A percentile compares a stretch with the other conserved stretches of the same genome.
Evolutionary conservation across 1,139 yeast genomes (phyloP).

Genomic region (Suhomyces yuchorum): DNA sequence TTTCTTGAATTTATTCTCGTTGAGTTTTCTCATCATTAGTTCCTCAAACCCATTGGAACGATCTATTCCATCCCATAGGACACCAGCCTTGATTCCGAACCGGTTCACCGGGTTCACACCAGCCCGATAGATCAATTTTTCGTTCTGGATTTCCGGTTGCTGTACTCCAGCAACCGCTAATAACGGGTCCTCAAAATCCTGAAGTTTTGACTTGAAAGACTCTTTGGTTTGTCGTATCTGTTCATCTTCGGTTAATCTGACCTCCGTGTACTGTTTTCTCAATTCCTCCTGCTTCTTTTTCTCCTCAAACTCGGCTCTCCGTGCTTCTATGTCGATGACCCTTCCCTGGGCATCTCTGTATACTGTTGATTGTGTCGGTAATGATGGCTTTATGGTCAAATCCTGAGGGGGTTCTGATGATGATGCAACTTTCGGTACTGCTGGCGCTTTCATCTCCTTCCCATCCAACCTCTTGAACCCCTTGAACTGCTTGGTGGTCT

Average conservation of each 20-base stretch:
- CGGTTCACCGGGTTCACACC: constrained; percentile 67
- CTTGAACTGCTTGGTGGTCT: constrained; percentile 20
- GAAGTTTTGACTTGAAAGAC: constrained; percentile 29
- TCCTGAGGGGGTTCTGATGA: background rate
- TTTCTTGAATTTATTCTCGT: constrained; percentile 42
- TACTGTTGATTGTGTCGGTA: constrained; percentile 41
- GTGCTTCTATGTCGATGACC: constrained; percentile 43
- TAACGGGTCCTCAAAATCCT: constrained; percentile 69
- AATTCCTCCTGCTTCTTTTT: constrained; percentile 29
- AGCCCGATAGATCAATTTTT: constrained; percentile 32
- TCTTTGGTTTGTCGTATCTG: constrained; percentile 24
- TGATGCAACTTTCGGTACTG: background rate
- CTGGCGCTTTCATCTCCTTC: constrained; percentile 11
- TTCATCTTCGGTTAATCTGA: constrained; percentile 39
- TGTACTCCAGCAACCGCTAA: constrained; percentile 39
- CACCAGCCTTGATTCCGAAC: constrained; percentile 77
- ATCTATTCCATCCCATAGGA: constrained; percentile 92
- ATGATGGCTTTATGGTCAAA: background rate
- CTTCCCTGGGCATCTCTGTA: constrained; percentile 64
- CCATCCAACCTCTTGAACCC: constrained; percentile 47
- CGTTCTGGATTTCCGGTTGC: background rate
- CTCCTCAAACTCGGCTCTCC: constrained; percentile 27
- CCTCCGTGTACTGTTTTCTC: constrained; percentile 38
- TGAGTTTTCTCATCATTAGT: constrained; percentile 57
- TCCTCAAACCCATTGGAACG: constrained; percentile 89